Evolutionary conservation across 225 moss, liverwort and hornwort genomes (phyloP), one percentile per base, ranked within the genome.

Genomic region (Marchantia paleacea): DNA sequence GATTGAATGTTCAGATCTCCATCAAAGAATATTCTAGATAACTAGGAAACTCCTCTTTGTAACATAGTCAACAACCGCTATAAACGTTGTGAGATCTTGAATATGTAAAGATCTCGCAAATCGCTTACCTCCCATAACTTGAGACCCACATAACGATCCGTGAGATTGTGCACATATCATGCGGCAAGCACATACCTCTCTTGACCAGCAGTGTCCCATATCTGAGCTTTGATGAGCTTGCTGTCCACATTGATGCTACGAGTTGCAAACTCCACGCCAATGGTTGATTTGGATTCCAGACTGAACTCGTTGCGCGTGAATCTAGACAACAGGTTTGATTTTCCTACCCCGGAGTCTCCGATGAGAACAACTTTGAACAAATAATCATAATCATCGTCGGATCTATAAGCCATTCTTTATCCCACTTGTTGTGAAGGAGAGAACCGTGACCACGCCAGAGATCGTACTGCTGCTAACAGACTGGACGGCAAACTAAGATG

Each of bases 301-400:
- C 92, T 93, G 64, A 96, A 96, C 92, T 96, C 94, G 69, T 96
- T 96, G 57, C 94, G 89, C 20, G 93, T 96, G 81, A 93, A 96
- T 91, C 96, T 96, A 80, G 96, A 96, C 83, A 96, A 86, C 12
- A 96, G 90, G 83, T 96, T 96, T 76, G 96, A 96, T 90, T 96
- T 96, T 72, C 96, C 96, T 15, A 96, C 94, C 54, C 96, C 92
- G 11, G 96, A 96, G 86, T 96, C 96, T 53, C 94, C 94, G 85
- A 96, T 96, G 18, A 96, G 86, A 79, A 92, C 94, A 66, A 94
- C 92, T 87, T 94, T 94, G 85, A 94, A 94, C 79, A 92, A 86
- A 89, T 94, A 94, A 84, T 94, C 94, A 75, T 94, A 94, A 86
- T 94, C 94, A 66, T 94, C 94, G 78, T 94, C 94, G 66, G 90